A percentile compares a stretch with the other conserved stretches of the same genome.
Evolutionary conservation across 2,329 filamentous ascomycete genomes (phyloP).

Genomic region (Botrytis deweyae): DNA sequence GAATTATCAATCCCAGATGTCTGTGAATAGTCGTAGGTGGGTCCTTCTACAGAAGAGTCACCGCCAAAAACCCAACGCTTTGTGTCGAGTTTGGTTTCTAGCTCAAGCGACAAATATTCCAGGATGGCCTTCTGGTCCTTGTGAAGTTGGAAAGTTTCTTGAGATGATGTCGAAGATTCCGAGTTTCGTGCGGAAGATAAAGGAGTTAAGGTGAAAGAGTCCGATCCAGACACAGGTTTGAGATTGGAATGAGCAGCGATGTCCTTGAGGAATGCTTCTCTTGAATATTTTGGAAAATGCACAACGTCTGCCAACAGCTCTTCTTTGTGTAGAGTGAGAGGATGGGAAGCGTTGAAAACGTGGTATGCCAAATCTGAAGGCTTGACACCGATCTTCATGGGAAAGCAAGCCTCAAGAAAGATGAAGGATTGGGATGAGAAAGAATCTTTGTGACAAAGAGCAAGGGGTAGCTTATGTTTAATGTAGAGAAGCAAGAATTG

Average conservation of each 20-base stretch:
- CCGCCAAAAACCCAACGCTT: neutral
- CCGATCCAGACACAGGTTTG: neutral
- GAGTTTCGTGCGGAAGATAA: neutral
- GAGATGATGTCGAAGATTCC: neutral
- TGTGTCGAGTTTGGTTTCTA: neutral
- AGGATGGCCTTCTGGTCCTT: neutral
- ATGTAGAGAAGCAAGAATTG: slow-evolving; percentile 17
- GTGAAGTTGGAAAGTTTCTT: neutral
- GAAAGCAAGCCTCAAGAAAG: neutral
- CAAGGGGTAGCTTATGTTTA: slow-evolving; percentile 3
- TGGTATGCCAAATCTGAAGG: slow-evolving; percentile 8
- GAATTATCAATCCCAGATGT: neutral
- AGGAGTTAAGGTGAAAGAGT: neutral
- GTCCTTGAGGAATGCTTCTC: neutral
- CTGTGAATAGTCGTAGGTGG: neutral
- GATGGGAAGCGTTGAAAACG: neutral
- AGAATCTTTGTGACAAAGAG: neutral
- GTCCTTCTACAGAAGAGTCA: neutral
- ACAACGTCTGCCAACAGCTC: neutral
- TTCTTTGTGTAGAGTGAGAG: neutral
- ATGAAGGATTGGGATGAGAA: neutral
- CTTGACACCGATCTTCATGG: slow-evolving; percentile 1
- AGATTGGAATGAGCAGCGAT: neutral
- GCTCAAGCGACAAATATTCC: neutral
- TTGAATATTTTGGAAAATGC: neutral